phyloP scores from a whole-genome alignment of 495 filamentous ascomycete genomes.

The Amphirosellinia nigrospora region DNA sequence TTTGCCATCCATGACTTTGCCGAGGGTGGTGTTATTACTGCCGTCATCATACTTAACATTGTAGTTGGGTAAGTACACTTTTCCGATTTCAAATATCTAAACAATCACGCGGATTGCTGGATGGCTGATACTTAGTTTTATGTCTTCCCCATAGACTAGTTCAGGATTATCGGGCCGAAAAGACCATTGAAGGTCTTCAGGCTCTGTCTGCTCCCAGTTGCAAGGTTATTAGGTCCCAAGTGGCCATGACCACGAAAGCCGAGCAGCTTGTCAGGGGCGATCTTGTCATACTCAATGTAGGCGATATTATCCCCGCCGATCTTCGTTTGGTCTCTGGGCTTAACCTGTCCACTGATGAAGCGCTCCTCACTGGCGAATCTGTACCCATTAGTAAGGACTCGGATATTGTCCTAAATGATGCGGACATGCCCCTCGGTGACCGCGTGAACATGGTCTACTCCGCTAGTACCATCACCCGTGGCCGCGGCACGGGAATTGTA shows the following conservation, averaged over 20 bases:
- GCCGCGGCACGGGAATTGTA: slow-evolving; percentile 71
- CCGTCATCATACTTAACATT: slow-evolving; percentile 76
- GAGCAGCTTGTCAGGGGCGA: slow-evolving; percentile 72
- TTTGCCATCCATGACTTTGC: slow-evolving; percentile 77
- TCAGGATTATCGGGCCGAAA: slow-evolving; percentile 76
- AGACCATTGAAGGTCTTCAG: slow-evolving; percentile 73
- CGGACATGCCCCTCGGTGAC: slow-evolving; percentile 68
- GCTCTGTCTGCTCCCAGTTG: slow-evolving; percentile 72
- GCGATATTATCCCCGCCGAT: slow-evolving; percentile 76
- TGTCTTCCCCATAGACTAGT: slow-evolving; percentile 53
- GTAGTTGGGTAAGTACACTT: slow-evolving; percentile 60
- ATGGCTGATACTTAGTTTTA: slow-evolving; percentile 3
- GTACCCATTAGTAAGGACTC: slow-evolving; percentile 69
- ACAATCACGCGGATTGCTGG: background rate
- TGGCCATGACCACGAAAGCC: slow-evolving; percentile 62
- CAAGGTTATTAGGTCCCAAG: slow-evolving; percentile 64
- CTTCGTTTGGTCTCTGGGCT: slow-evolving; percentile 68
- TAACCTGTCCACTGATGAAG: slow-evolving; percentile 77
- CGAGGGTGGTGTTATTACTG: slow-evolving; percentile 76
- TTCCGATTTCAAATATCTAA: background rate
- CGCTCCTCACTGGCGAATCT: slow-evolving; percentile 77
- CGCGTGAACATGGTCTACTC: slow-evolving; percentile 74
- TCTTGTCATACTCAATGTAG: slow-evolving; percentile 70
- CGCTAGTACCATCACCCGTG: slow-evolving; percentile 74
- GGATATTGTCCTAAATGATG: slow-evolving; percentile 40